Evolutionary conservation across 179 eudicot genomes (phyloP), one percentile per base, ranked within the genome.

Genomic region (Silene vulgaris): DNA sequence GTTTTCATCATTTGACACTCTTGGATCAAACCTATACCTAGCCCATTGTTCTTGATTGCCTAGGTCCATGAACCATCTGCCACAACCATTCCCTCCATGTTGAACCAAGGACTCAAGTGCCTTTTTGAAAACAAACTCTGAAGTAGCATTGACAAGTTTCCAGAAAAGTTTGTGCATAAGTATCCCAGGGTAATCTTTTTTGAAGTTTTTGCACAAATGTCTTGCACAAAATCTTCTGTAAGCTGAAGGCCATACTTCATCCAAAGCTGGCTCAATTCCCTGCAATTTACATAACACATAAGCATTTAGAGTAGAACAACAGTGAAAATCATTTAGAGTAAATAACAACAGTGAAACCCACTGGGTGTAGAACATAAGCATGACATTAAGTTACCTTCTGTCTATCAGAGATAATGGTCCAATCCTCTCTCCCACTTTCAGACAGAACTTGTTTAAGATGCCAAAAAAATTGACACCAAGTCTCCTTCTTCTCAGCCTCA

Each of bases 361-460:
- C 1, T 23, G 0, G 1, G 1, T 0, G 26, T 23, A 23, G 26
- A 23, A 23, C 26, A 3, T 4, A 65, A 16, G 2, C n/a, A 26
- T 23, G 8, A 1, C 6, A 2, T 3, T 23, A 7, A 43, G 26
- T 48, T 70, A 40, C 29, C 16, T 50, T 23, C 19, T 70, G 35
- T 70, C 74, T n/a, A 5, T 29, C 63, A 1, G 21, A 19, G 8
- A 70, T 70, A 0, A 70, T 45, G 2, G 74, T 70, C 74, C 61
- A 70, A 26, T 70, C 61, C 3, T 26, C 74, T 23, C 19, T 21
- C 35, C 65, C 78, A 57, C 63, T 16, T 57, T 17, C 63, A 5
- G 20, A 8, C 21, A 57, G 20, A 57, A 57, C 20, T 17, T 57
- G 19, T 17, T 57, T 57, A 16, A 57, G 21, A 4, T 57, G 21